These are phyloP conservation scores for Hydnum rufescens DNA, from an alignment of 768 basidiomycete species.

Conservation along the genomic window DNA sequence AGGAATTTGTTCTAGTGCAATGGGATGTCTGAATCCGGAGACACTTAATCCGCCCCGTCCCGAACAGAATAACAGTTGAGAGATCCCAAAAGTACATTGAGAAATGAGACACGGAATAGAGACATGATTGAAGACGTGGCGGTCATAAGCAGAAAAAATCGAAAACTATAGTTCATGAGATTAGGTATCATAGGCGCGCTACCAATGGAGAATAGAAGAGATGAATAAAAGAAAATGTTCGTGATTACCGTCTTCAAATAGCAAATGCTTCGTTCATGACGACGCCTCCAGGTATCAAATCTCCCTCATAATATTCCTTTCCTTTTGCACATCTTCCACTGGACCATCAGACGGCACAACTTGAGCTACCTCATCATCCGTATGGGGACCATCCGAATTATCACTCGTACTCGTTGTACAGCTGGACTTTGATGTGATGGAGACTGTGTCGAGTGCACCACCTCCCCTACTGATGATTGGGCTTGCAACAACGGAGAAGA, in stretches of 20 bases:
- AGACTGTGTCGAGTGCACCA: background rate
- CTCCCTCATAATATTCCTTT: background rate
- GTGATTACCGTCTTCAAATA: background rate
- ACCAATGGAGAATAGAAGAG: too few relatives aligned
- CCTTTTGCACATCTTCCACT: background rate
- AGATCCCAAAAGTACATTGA: too few relatives aligned
- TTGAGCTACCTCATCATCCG: background rate
- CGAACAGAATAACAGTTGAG: too few relatives aligned
- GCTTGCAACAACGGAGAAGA: background rate
- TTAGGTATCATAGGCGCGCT: too few relatives aligned
- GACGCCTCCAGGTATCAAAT: background rate
- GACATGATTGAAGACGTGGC: too few relatives aligned
- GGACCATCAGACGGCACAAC: background rate
- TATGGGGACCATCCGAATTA: background rate
- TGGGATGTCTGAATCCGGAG: constrained; percentile 37
- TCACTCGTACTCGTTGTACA: background rate
- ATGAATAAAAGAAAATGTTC: background rate
- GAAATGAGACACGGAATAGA: too few relatives aligned
- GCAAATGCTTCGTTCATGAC: too few relatives aligned
- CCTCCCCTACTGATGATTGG: background rate
- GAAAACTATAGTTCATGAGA: too few relatives aligned
- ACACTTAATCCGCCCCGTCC: too few relatives aligned
- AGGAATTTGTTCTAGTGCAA: constrained; percentile 57
- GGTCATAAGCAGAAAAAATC: too few relatives aligned
- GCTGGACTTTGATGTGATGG: background rate